Conservation (phyloP, 768 basidiomycete species). For the Glaciozyma antarctica region DNA sequence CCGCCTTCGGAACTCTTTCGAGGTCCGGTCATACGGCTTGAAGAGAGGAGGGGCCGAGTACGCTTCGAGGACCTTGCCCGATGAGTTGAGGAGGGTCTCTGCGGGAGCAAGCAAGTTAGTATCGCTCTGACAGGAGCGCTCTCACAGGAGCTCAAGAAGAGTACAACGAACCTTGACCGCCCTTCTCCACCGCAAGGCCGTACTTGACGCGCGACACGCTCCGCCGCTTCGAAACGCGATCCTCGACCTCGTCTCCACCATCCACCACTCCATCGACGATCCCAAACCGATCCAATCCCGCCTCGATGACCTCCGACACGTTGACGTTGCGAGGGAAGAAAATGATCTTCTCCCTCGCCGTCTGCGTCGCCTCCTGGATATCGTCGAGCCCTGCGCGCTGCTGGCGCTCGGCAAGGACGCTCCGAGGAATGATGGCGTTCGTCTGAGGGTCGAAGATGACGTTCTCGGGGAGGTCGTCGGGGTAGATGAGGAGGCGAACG, state of each 20-base stretch:
- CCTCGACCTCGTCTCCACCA: conserved; percentile 95
- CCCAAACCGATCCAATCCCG: conserved; percentile 83
- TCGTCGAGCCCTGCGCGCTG: conserved; percentile 41
- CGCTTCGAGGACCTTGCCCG: conserved; percentile 75
- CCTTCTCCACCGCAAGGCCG: conserved; percentile 51
- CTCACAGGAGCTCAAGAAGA: neutral
- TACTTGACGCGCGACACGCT: conserved; percentile 74
- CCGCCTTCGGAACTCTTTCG: conserved; percentile 62
- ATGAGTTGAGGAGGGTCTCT: conserved; percentile 63
- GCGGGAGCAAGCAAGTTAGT: neutral
- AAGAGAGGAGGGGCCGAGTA: conserved; percentile 58
- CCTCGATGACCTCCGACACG: conserved; percentile 90
- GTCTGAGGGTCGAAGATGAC: conserved; percentile 88
- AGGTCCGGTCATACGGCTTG: conserved; percentile 54
- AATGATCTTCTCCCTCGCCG: conserved; percentile 68
- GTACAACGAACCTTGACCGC: conserved; percentile 54
- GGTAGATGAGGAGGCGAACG: conserved; percentile 74
- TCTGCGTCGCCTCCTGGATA: conserved; percentile 34
- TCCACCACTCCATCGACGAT: conserved; percentile 96
- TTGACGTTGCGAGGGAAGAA: conserved; percentile 89
- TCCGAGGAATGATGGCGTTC: conserved; percentile 84
- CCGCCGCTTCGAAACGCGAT: conserved; percentile 70
- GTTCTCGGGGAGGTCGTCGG: conserved; percentile 83
- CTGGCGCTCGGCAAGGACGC: conserved; percentile 55
- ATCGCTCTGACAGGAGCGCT: no score